Conservation (phyloP, 495 filamentous ascomycete genomes). For the Penicillium cinerascens region DNA sequence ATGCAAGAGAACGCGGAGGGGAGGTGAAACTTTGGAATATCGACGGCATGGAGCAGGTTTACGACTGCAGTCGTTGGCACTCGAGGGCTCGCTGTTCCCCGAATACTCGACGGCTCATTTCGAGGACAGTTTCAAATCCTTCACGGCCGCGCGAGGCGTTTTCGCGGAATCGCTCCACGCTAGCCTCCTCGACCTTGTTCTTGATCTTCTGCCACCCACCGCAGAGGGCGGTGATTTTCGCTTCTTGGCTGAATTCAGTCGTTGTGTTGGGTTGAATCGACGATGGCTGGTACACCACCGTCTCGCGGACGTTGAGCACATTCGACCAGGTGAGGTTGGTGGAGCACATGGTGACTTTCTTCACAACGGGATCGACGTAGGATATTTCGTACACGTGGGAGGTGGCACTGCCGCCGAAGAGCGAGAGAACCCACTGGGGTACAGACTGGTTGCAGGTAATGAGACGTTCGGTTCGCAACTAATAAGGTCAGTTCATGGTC, state of each 20-base stretch:
- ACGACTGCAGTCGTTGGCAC: constrained; percentile 25
- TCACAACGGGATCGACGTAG: constrained; percentile 77
- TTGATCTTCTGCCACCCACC: constrained; percentile 95
- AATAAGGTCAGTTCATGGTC: constrained; percentile 10
- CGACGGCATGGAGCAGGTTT: neutral
- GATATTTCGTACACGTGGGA: constrained; percentile 92
- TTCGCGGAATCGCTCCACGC: constrained; percentile 81
- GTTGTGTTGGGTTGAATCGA: constrained; percentile 47
- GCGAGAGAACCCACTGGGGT: constrained; percentile 76
- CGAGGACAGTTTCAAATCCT: constrained; percentile 90
- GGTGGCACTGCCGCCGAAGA: constrained; percentile 69
- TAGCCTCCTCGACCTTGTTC: constrained; percentile 88
- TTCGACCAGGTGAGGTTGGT: constrained; percentile 89
- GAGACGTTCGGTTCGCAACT: constrained; percentile 92
- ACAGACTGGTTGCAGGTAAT: constrained; percentile 91
- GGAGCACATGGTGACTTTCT: constrained; percentile 91
- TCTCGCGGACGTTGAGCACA: constrained; percentile 83
- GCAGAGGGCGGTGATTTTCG: constrained; percentile 87
- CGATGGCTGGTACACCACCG: constrained; percentile 73
- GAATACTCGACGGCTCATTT: constrained; percentile 90
- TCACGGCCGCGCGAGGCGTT: constrained; percentile 86
- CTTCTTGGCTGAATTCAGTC: constrained; percentile 82
- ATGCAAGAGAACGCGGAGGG: constrained; percentile 17
- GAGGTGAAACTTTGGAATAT: constrained; percentile 4
- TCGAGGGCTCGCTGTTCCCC: constrained; percentile 79